Evolutionary conservation across 106 monocot species (phyloP), one percentile per base, ranked within the genome.

Genomic region (Allium cepa): DNA sequence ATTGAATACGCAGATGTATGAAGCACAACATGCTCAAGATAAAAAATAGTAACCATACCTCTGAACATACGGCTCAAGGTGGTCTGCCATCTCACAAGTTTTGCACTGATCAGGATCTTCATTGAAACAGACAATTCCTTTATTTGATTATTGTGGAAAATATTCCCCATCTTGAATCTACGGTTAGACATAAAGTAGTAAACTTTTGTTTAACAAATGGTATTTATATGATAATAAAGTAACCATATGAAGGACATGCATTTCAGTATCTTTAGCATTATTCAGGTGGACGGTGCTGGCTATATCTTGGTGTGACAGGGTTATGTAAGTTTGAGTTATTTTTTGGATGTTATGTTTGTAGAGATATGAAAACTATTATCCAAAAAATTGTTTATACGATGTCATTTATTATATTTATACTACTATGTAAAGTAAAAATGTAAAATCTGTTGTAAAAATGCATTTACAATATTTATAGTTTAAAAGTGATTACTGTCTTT

Each of bases 41-140:
- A 52, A 8, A 8, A 52, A 11, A 52, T 11, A 52, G 52, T 8
- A 52, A 11, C 8, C 11, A 8, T 68, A 99, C 97, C 92, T 90
- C 53, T 80, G 80, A 65, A 99, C 90, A 26, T 92, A 93, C 71
- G 81, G 71, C 77, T 99, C 93, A 60, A 99, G 80, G 15, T 76
- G 84, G 65, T 87, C 82, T 46, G 87, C 79, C 90, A 93, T 93
- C 64, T 85, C 73, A 77, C 87, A 87, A 71, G 79, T 85, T 77
- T 93, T 99, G 68, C 93, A 99, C 64, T 99, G 89, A 49, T 99
- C 97, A 68, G 92, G 97, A 79, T 99, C 97, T 76, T 99, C 97
- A 66, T 90, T 84, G 73, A 99, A 99, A 85, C 84, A 87, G 77
- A 99, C 97, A 92, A 99, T 99, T 56, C 97, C 97, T 78, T 99